Base-by-base conservation (phyloP, 768 basidiomycete species). In the Rossbeevera mucosa region DNA sequence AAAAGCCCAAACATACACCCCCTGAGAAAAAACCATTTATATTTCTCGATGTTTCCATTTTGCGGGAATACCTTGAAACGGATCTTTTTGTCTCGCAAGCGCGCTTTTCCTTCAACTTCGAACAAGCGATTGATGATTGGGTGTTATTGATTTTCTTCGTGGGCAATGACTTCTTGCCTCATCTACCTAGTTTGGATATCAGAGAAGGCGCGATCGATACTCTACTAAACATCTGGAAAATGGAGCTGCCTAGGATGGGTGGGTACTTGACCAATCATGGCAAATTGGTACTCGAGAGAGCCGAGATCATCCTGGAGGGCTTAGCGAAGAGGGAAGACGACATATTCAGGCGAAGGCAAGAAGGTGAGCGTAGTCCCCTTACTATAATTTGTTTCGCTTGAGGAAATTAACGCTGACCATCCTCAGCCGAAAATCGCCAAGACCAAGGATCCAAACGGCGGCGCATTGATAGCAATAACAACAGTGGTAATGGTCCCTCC, bases 141-240 rank as follows among this genome's bases (percentile, higher is more conserved):
- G 92, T 99, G 61, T 84, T 99, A 65, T 82, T 99, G 64, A 98
- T 98, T 61, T 99, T 99, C 84, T 97, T 99, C 72, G 96, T 99
- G 69, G 96, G 96, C 61, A 99, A 99, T 76, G 97, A 77, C 94
- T 99, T 80, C 48, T 80, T 99, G 62, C 96, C 96, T 20, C 96
- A 99, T 75, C 79, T 99, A 52, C 96, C 96, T 22, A 92, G 89
- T 53, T 82, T 99, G 78, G 96, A 99, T 77, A 99, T 99, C 68
- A 83, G 96, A 63, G 95, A 99, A 76, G 96, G 96, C 56, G 96
- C 95, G 26, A 97, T 99, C 76, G 96, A 98, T 76, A 96, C 90
- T 52, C 75, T 99, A 55, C 74, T 99, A 67, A 87, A 81, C 71
- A 98, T 99, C 46, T 99, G 96, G 96, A 93, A 90, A 72, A 77